Evolutionary conservation across 331 rosid species (phyloP).

Genomic region (Phaseolus coccineus): DNA sequence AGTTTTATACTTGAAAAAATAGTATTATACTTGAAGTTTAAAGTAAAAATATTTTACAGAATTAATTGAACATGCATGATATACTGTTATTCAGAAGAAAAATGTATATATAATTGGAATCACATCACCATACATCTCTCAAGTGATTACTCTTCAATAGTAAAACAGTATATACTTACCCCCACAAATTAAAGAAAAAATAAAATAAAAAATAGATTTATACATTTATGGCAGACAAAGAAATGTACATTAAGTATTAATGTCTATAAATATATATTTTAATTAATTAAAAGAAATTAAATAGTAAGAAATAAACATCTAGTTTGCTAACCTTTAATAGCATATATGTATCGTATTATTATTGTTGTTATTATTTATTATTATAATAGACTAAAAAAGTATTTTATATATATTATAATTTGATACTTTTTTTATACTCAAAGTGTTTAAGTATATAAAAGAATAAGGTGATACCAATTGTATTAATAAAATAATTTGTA

Average conservation of each 20-base stretch:
- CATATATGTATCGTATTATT: too few species aligned
- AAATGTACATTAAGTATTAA: neutral
- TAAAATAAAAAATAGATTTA: too few species aligned
- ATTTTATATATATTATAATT: too few species aligned
- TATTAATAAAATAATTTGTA: too few species aligned
- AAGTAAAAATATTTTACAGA: neutral
- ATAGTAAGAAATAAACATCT: neutral
- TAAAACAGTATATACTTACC: neutral
- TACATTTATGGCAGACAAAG: neutral
- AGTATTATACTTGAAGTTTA: neutral
- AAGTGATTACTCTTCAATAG: neutral
- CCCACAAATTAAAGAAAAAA: neutral
- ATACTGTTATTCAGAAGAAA: neutral
- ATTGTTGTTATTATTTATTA: too few species aligned
- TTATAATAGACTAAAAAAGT: too few species aligned
- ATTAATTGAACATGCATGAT: neutral
- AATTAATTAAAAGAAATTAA: neutral
- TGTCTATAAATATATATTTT: neutral
- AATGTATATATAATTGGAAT: neutral
- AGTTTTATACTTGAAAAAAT: neutral
- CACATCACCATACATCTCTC: neutral
- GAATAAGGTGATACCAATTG: too few species aligned
- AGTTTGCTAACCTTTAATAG: neutral
- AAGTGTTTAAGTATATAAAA: too few species aligned
- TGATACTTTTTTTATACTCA: too few species aligned